Conservation (phyloP, 768 basidiomycete species). For the Russula compacta region DNA sequence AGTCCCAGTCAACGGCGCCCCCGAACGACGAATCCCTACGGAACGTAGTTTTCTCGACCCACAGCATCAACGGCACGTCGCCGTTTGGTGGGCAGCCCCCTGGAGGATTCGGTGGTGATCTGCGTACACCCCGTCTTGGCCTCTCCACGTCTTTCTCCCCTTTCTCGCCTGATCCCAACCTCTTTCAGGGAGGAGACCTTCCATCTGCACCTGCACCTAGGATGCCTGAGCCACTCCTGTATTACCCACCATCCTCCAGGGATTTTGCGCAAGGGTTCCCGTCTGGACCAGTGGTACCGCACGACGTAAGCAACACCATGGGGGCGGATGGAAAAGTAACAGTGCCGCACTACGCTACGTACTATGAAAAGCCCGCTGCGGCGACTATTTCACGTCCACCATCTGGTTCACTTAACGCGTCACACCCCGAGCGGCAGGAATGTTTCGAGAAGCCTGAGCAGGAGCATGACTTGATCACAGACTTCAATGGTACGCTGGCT, state of each 20-base stretch:
- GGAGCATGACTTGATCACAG: slow-evolving; percentile 49
- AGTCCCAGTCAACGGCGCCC: slow-evolving; percentile 18
- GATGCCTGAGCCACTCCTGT: slow-evolving; percentile 37
- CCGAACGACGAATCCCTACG: slow-evolving; percentile 15
- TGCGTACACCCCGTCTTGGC: slow-evolving; percentile 14
- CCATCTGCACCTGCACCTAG: slow-evolving; percentile 30
- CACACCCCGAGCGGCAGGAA: slow-evolving; percentile 24
- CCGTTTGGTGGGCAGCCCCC: slow-evolving; percentile 14
- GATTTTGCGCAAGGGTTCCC: slow-evolving; percentile 25
- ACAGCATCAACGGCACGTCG: slow-evolving; percentile 8
- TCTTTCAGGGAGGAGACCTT: slow-evolving; percentile 30
- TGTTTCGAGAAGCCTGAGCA: slow-evolving; percentile 11
- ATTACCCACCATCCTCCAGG: slow-evolving; percentile 27
- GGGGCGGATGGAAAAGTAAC: slow-evolving; percentile 38
- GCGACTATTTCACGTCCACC: slow-evolving; percentile 23
- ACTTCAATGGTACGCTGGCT: slow-evolving; percentile 69
- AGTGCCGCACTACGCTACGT: slow-evolving; percentile 30
- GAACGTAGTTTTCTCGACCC: slow-evolving; percentile 12
- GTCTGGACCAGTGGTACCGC: slow-evolving; percentile 33
- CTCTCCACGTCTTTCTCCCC: slow-evolving; percentile 46
- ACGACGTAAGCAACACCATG: slow-evolving; percentile 18
- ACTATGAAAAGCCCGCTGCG: slow-evolving; percentile 37
- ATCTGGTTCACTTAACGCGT: slow-evolving; percentile 16
- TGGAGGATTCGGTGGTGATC: slow-evolving; percentile 10
- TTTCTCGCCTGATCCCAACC: slow-evolving; percentile 69